Evolutionary conservation across 768 basidiomycete species (phyloP), one percentile per base, ranked within the genome.

Genomic region (Wakefieldia striispora): DNA sequence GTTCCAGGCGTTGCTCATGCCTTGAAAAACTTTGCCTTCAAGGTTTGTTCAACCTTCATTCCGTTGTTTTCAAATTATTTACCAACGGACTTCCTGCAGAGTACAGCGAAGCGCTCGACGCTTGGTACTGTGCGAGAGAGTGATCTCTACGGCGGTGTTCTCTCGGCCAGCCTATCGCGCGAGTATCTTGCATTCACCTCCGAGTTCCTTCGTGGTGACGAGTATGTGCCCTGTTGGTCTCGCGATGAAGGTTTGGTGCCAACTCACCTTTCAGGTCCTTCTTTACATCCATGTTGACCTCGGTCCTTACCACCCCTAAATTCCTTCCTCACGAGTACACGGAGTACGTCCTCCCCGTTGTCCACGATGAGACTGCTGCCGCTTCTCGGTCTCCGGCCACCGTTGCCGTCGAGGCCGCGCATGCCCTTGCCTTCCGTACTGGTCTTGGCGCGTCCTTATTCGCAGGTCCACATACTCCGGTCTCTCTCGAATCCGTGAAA

Each of bases 101-200:
- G 87, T 73, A 95, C 91, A 31, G 75, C 75, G 49, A 83, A 84
- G 65, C 84, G 91, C 60, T 94, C 95, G 45, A 86, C 92, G 34
- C 76, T 99, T 70, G 89, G 88, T 50, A 91, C 89, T 33, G 83
- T 95, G 57, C 83, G 95, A 55, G 92, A 97, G 70, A 86, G 88
- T 51, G 95, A 98, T 73, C 78, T 97, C 33, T 89, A 91, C 66
- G 95, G 95, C 43, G 95, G 94, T 63, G 80, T 94, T 44, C 78
- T 98, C 56, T 93, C 92, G 21, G 74, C 92, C 49, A 85, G 80
- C 54, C 75, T 97, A 56, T 80, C 86, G 16, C 76, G 95, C 58
- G 95, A 98, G 74, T 86, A 97, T 72, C 77, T 99, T 39, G 85
- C 92, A 51, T 72, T 97, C 66, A 95, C 91, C 20, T 93, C 95